These are phyloP conservation scores for Diplodia intermedia DNA, from an alignment of 2,329 filamentous ascomycete genomes.

Conservation along the genomic window DNA sequence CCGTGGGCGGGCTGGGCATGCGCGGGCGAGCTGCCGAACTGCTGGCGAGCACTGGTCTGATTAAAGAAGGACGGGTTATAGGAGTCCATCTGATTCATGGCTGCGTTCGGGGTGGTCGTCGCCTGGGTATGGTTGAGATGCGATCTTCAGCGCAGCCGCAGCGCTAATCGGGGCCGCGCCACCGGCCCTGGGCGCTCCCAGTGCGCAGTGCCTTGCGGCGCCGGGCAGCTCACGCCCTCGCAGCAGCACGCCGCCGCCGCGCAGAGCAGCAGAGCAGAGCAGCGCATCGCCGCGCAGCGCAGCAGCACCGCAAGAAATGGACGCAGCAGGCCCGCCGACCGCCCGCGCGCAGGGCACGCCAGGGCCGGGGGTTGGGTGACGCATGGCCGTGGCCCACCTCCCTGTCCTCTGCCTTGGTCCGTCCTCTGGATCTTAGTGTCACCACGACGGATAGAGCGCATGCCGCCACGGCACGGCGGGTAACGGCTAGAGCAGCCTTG, in stretches of 20 bases:
- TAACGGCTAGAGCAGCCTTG: slow-evolving; percentile 14
- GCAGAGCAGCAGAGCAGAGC: neutral
- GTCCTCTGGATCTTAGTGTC: slow-evolving; percentile 25
- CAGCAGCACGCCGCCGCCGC: neutral
- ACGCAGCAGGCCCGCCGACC: neutral
- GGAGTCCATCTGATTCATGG: slow-evolving; percentile 34
- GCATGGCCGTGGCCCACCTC: slow-evolving; percentile 24
- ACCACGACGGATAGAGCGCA: slow-evolving; percentile 27
- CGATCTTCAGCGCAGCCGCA: slow-evolving; percentile 27
- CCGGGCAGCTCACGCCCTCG: too few species aligned
- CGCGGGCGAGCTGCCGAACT: slow-evolving; percentile 25
- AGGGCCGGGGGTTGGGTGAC: slow-evolving; percentile 10
- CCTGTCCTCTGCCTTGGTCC: slow-evolving; percentile 23
- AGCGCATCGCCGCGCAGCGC: neutral
- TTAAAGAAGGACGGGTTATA: slow-evolving; percentile 32
- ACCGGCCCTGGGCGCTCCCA: too few species aligned
- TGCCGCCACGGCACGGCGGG: slow-evolving; percentile 26
- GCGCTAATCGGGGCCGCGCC: slow-evolving; percentile 10
- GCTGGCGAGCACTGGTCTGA: slow-evolving; percentile 27
- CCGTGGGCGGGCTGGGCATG: slow-evolving; percentile 30
- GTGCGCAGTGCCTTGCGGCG: too few species aligned
- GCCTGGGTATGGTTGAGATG: slow-evolving; percentile 30
- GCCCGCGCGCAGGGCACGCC: neutral
- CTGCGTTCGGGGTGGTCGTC: slow-evolving; percentile 31
- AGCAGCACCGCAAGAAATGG: neutral